Evolutionary conservation across 805 yeast genomes (phyloP), one percentile per base, ranked within the genome.

Genomic region (Teunomyces lycoperdinae): DNA sequence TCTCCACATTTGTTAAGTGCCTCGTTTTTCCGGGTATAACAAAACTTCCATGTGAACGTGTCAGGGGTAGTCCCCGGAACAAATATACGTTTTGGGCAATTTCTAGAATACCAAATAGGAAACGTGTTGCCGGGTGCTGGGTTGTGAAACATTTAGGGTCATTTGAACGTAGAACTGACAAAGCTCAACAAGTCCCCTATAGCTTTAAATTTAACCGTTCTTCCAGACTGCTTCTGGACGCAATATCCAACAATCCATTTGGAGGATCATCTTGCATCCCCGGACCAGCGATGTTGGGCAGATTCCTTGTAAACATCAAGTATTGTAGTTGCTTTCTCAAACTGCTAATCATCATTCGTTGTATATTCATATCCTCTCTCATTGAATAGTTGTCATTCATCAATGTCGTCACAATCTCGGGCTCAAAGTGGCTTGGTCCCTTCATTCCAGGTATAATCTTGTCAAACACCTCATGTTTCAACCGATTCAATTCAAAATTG

Each of bases 281-380:
- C 16, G 46, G 42, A 2, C 57, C 52, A 14, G 43, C 43, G 16
- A 29, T 39, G 27, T 38, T 34, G 24, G 43, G 51, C 31, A 75
- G 56, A 38, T 76, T 66, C 48, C 78, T 66, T 16, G 73, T 70
- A 48, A 77, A 67, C 45, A 77, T 48, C 51, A 78, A 61, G 50
- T 73, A 78, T 51, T 78, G 83, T 30, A 79, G 60, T 53, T 79
- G 83, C 50, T 78, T 80, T 31, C 82, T 57, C 14, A 79, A 52
- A 44, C 78, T 74, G 51, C 70, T 73, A 40, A 79, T 60, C 30
- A 72, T 62, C 46, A 73, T 58, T 44, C 80, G 56, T 49, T 78
- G 82, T 44, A 66, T 58, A 48, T 67, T 74, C 52, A 79, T 50
- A 46, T 79, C 82, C 34, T 78, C 83, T 47, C 71, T 67, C 61